Evolutionary conservation across 176 grass and related monocot genomes (phyloP).

Genomic region (Oryza glaberrima): DNA sequence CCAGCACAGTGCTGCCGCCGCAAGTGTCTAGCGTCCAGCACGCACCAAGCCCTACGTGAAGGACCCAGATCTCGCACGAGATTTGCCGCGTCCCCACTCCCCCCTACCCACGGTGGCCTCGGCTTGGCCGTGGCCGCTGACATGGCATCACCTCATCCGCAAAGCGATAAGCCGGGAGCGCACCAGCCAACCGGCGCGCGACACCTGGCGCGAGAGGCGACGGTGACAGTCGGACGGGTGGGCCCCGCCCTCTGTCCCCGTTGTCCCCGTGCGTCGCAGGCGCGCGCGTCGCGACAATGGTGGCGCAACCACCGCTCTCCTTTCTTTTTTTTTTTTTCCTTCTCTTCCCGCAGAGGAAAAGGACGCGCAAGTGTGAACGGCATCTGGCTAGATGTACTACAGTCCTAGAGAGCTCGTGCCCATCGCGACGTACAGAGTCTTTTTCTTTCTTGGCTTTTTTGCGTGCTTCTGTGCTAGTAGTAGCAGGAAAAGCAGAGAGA

Average conservation of each 20-base stretch:
- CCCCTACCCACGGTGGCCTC: no score
- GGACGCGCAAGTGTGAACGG: conserved; percentile 18
- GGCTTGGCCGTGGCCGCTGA: conserved; percentile 2
- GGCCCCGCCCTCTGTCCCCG: neutral
- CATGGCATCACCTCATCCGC: conserved; percentile 36
- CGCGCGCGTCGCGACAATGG: neutral
- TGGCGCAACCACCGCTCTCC: neutral
- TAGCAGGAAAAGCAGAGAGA: neutral
- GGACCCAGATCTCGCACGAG: conserved; percentile 28
- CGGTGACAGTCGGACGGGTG: neutral
- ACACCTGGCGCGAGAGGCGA: conserved; percentile 4
- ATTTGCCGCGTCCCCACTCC: neutral
- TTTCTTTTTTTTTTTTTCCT: neutral
- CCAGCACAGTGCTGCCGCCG: neutral
- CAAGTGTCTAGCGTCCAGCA: neutral
- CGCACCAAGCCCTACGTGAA: neutral
- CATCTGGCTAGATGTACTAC: conserved; percentile 1
- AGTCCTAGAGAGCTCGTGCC: neutral
- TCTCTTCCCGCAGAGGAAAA: neutral
- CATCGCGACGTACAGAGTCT: neutral
- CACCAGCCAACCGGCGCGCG: neutral
- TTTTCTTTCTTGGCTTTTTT: neutral
- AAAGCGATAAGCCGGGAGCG: conserved; percentile 15
- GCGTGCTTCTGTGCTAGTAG: neutral
- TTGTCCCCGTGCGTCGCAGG: neutral